phyloP scores from a whole-genome alignment of 179 eudicot genomes.

The Silene coronaria region DNA sequence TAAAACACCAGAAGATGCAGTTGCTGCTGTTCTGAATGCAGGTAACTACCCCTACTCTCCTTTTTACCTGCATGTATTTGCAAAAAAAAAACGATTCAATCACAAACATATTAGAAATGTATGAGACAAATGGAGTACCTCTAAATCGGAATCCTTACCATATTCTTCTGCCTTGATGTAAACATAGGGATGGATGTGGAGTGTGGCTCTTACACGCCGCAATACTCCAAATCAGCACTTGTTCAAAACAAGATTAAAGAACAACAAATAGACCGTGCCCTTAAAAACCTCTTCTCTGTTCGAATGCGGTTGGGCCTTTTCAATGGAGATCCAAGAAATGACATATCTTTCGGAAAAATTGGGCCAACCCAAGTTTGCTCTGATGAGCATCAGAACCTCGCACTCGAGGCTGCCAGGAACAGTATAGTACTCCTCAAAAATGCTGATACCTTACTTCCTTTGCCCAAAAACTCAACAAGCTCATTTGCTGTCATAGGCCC shows the following conservation, averaged over 20 bases:
- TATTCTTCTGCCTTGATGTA: constrained; percentile 3
- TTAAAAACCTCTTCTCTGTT: constrained; percentile 41
- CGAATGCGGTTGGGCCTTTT: constrained; percentile 69
- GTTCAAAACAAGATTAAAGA: constrained; percentile 38
- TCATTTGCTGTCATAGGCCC: constrained; percentile 57
- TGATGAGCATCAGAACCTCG: constrained; percentile 43
- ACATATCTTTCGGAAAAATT: constrained; percentile 33
- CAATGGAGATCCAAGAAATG: constrained; percentile 42
- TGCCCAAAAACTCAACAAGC: constrained; percentile 25
- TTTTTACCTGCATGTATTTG: too few species aligned
- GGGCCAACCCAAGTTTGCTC: constrained; percentile 57
- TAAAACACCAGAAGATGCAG: constrained; percentile 66
- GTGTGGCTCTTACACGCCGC: constrained; percentile 46
- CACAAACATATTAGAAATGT: not conserved
- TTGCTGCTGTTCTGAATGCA: constrained; percentile 52
- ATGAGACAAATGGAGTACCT: not conserved
- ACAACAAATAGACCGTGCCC: constrained; percentile 38
- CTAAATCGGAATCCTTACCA: not conserved
- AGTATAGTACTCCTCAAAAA: constrained; percentile 65
- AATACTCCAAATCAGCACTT: constrained; percentile 37
- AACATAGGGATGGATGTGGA: constrained; percentile 64
- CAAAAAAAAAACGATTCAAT: too few species aligned
- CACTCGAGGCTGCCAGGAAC: constrained; percentile 50
- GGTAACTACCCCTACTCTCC: constrained; percentile 28
- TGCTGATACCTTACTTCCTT: constrained; percentile 36